Evolutionary conservation across 2,329 filamentous ascomycete genomes (phyloP).

Genomic region (Colletotrichum tanaceti): DNA sequence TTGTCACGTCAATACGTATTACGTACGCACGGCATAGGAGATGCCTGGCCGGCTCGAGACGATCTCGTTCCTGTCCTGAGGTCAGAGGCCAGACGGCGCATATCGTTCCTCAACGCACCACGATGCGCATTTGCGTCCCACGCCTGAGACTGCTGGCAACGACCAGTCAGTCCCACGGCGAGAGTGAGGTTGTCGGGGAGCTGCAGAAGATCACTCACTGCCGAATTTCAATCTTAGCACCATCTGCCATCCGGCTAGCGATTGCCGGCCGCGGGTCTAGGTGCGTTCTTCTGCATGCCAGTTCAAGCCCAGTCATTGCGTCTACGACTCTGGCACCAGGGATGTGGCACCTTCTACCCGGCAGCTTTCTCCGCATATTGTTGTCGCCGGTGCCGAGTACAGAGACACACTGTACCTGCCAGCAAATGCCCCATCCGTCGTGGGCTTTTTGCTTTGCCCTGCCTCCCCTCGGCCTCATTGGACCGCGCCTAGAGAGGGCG

Average conservation of each 20-base stretch:
- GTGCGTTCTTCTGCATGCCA: conserved; percentile 17
- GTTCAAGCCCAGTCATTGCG: conserved; percentile 14
- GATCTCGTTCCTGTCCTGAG: conserved; percentile 5
- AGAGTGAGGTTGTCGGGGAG: background rate
- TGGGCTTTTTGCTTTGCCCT: background rate
- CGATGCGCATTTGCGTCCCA: conserved; percentile 12
- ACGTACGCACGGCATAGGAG: conserved; percentile 5
- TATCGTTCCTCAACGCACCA: conserved; percentile 12
- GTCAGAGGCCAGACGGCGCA: background rate
- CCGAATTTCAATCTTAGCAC: conserved; percentile 21
- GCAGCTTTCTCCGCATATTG: background rate
- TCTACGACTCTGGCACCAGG: conserved; percentile 5
- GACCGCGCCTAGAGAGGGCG: background rate
- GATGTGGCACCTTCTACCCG: conserved; percentile 26
- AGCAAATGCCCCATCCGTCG: conserved; percentile 6
- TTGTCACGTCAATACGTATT: background rate
- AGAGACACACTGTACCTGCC: background rate
- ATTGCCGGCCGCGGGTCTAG: conserved; percentile 26
- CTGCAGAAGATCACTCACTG: conserved; percentile 24
- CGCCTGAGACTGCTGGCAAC: conserved; percentile 9
- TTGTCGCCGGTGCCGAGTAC: background rate
- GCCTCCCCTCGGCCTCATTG: conserved; percentile 3
- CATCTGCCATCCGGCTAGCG: conserved; percentile 25
- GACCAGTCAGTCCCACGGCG: background rate
- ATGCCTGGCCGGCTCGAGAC: conserved; percentile 8